Conservation (phyloP, 2,329 filamentous ascomycete genomes). For the Bipolaris cookei region DNA sequence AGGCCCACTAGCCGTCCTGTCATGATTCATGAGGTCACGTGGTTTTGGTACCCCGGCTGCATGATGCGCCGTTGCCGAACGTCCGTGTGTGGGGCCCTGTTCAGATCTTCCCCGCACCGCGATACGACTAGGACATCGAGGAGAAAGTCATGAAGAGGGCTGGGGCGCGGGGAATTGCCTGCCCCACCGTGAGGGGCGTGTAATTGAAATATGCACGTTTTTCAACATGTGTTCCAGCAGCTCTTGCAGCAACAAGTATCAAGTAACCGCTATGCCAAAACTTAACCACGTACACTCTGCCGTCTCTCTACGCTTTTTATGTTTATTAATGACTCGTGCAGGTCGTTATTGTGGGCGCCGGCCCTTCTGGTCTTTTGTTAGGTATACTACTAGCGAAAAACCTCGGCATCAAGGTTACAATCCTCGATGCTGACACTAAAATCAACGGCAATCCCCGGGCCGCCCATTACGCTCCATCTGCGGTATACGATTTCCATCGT, state of each 20-base stretch:
- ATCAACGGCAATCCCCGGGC: constrained; percentile 67
- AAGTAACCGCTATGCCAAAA: constrained; percentile 33
- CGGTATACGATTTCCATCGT: constrained; percentile 63
- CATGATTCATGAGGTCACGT: constrained; percentile 17
- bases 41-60: constrained; percentile 1
- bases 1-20: background rate
- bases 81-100: constrained; percentile 22
- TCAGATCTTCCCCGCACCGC: constrained; percentile 24
- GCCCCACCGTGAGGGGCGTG: constrained; percentile 27
- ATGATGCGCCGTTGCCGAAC: constrained; percentile 17
- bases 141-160: constrained; percentile 18
- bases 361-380: constrained; percentile 44
- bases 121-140: constrained; percentile 1
- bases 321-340: constrained; percentile 18
- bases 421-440: constrained; percentile 62
- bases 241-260: constrained; percentile 6
- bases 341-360: constrained; percentile 43
- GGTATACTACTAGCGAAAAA: constrained; percentile 60
- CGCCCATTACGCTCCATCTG: constrained; percentile 66
- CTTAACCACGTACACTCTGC: constrained; percentile 36
- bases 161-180: constrained; percentile 11
- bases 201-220: constrained; percentile 11
- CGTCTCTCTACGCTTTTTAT: background rate
- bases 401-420: constrained; percentile 57
- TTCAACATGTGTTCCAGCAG: constrained; percentile 9